These are phyloP conservation scores for Amphibolis antarctica DNA, from an alignment of 106 monocot genomes.

Conservation along the genomic window DNA sequence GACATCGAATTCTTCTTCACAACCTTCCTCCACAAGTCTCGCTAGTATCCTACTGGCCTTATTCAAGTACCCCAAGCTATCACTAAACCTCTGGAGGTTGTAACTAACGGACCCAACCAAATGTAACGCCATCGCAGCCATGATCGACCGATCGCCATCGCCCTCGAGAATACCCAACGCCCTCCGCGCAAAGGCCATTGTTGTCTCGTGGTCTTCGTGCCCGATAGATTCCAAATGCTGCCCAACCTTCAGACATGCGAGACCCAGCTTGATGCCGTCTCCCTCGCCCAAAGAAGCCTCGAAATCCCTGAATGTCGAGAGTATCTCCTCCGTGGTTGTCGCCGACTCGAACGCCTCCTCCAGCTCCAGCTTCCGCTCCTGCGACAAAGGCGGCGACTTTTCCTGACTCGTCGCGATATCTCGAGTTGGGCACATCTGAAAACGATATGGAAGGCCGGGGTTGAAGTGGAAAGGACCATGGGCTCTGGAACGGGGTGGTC, in stretches of 20 bases:
- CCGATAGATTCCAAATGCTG: conserved; percentile 33
- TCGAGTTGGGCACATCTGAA: conserved; percentile 8
- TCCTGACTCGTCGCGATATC: conserved; percentile 21
- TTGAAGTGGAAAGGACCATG: background rate
- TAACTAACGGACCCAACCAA: conserved; percentile 42
- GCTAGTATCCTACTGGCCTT: conserved; percentile 40
- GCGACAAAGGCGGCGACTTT: conserved; percentile 2
- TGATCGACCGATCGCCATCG: conserved; percentile 30
- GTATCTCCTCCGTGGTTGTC: conserved; percentile 44
- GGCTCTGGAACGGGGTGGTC: background rate
- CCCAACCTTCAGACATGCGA: conserved; percentile 39
- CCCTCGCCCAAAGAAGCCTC: conserved; percentile 23
- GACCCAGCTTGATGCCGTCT: conserved; percentile 33
- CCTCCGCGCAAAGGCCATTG: conserved; percentile 40
- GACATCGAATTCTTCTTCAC: conserved; percentile 24
- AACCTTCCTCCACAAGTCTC: conserved; percentile 21
- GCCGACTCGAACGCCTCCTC: conserved; percentile 67
- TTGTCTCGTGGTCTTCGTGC: conserved; percentile 24
- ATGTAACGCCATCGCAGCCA: conserved; percentile 40
- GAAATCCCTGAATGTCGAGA: conserved; percentile 39
- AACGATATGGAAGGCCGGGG: background rate
- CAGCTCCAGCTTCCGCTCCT: conserved; percentile 19
- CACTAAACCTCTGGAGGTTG: conserved; percentile 34
- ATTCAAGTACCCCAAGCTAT: conserved; percentile 59
- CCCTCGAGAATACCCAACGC: conserved; percentile 41